phyloP scores from a whole-genome alignment of 2,329 filamentous ascomycete species.

The Epichloe elymi region DNA sequence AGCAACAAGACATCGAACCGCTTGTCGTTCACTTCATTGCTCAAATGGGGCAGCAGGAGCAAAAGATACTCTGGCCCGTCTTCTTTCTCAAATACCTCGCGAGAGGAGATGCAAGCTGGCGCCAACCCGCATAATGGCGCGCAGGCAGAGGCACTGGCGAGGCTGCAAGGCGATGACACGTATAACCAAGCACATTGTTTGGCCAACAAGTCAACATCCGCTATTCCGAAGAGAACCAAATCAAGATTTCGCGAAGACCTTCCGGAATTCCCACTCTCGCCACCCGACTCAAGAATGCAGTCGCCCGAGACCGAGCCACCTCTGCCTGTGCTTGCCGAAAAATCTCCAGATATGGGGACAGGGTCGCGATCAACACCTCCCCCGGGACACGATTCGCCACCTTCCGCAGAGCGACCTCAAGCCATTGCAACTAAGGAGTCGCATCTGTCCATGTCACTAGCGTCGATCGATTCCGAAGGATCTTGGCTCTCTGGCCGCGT shows the following conservation, averaged over 20 bases:
- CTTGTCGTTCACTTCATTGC: slow-evolving; percentile 57
- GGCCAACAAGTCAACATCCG: slow-evolving; percentile 23
- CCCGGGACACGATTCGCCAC: slow-evolving; percentile 31
- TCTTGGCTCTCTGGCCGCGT: slow-evolving; percentile 83
- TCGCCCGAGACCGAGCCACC: slow-evolving; percentile 54
- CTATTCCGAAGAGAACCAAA: slow-evolving; percentile 61
- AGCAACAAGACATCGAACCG: slow-evolving; percentile 28
- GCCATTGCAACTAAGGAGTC: slow-evolving; percentile 36
- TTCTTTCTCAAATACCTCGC: slow-evolving; percentile 84
- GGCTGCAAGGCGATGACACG: slow-evolving; percentile 21
- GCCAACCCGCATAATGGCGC: slow-evolving; percentile 11
- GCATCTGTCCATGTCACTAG: slow-evolving; percentile 72
- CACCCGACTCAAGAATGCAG: slow-evolving; percentile 67
- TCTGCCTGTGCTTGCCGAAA: slow-evolving; percentile 20
- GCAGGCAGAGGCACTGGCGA: slow-evolving; percentile 22
- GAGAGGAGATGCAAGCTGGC: slow-evolving; percentile 59
- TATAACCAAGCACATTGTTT: slow-evolving; percentile 14
- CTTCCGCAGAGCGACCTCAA: slow-evolving; percentile 28
- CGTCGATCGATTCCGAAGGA: slow-evolving; percentile 87
- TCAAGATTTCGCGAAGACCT: slow-evolving; percentile 90
- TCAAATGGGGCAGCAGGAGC: slow-evolving; percentile 53
- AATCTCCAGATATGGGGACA: slow-evolving; percentile 12
- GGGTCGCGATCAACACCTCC: slow-evolving; percentile 15
- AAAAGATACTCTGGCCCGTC: slow-evolving; percentile 46
- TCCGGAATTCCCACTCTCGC: slow-evolving; percentile 75